A percentile compares a stretch with the other conserved stretches of the same genome.
These are phyloP conservation scores for Hanseniaspora guilliermondii DNA, from an alignment of 805 yeast species.

Conservation along the genomic window DNA sequence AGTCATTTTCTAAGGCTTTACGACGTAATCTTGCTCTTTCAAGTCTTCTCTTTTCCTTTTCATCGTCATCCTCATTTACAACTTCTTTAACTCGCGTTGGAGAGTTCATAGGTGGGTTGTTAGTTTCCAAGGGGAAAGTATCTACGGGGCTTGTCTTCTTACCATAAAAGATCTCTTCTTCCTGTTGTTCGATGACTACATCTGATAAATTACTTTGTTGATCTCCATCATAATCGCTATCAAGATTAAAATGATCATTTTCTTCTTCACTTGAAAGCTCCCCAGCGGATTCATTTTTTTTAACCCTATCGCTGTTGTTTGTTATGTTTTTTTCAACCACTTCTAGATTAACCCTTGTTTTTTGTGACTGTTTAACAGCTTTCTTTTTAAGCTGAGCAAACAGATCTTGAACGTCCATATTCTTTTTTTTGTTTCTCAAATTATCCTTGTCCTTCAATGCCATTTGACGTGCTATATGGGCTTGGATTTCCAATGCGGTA, in stretches of 20 bases:
- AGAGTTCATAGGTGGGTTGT: neutral
- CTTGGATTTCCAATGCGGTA: neutral
- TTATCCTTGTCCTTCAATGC: neutral
- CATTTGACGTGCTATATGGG: neutral
- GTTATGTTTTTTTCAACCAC: neutral
- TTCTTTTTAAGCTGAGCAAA: neutral
- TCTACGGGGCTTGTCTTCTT: neutral
- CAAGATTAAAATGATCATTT: neutral
- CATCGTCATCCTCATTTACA: neutral
- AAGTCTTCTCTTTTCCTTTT: neutral
- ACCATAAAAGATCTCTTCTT: neutral
- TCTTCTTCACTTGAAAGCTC: slow-evolving; percentile 17
- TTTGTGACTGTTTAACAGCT: slow-evolving; percentile 2
- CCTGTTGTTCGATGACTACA: neutral
- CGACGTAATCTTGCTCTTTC: slow-evolving; percentile 32
- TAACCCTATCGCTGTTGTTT: neutral
- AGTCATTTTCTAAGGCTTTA: slow-evolving; percentile 32
- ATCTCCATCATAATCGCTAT: slow-evolving; percentile 1
- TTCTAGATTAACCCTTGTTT: neutral
- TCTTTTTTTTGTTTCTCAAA: neutral
- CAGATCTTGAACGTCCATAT: neutral
- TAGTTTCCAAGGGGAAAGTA: neutral
- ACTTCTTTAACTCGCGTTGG: neutral
- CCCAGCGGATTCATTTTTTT: slow-evolving; percentile 14
- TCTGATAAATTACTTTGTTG: neutral